These are phyloP conservation scores for Verticillium dahliae DNA, from an alignment of 2,329 filamentous ascomycete genomes.

Conservation along the genomic window DNA sequence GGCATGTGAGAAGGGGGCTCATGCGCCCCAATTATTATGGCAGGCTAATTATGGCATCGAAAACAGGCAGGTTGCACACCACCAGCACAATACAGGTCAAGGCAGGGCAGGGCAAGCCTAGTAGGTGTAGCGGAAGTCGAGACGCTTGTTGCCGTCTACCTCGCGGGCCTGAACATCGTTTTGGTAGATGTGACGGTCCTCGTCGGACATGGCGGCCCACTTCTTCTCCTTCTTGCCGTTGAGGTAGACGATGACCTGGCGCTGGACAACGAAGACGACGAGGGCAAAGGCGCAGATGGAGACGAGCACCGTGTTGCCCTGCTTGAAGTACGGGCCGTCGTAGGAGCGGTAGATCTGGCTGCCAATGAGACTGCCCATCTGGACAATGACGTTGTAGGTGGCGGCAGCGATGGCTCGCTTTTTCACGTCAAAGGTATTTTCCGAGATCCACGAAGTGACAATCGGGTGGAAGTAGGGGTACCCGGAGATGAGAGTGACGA, in stretches of 20 bases:
- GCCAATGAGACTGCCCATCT: constrained; percentile 34
- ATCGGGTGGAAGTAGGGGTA: constrained; percentile 54
- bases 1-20: too few species aligned
- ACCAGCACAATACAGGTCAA: neutral
- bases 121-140: constrained; percentile 46
- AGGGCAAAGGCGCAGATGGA: constrained; percentile 42
- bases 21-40: neutral
- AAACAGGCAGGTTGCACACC: neutral
- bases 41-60: neutral
- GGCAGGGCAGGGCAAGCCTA: constrained; percentile 11
- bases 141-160: constrained; percentile 39
- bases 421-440: constrained; percentile 43
- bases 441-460: constrained; percentile 41
- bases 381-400: constrained; percentile 41
- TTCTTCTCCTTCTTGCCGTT: constrained; percentile 41
- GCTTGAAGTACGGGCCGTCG: constrained; percentile 50
- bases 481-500: constrained; percentile 46
- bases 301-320: constrained; percentile 51
- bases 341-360: constrained; percentile 42
- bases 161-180: constrained; percentile 34
- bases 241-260: constrained; percentile 32
- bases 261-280: constrained; percentile 41
- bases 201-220: constrained; percentile 38
- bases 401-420: constrained; percentile 40
- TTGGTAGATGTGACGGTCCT: constrained; percentile 39